A percentile compares a stretch with the other conserved stretches of the same genome.
These are phyloP conservation scores for Globisporangium splendens DNA, from an alignment of 352 stramenopile species.

Conservation along the genomic window DNA sequence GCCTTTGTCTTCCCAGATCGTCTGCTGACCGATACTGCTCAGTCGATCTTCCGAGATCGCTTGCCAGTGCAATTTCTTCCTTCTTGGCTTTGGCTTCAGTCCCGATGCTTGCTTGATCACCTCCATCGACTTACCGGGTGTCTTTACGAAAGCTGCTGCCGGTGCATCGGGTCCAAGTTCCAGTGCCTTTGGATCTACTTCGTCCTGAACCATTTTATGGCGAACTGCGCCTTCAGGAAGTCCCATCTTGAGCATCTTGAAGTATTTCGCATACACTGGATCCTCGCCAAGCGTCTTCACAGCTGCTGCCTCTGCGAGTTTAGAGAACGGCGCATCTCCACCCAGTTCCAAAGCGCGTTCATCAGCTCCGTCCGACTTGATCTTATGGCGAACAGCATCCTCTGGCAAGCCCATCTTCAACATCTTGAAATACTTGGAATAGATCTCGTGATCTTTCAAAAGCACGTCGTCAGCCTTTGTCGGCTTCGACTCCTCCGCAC, in stretches of 20 bases:
- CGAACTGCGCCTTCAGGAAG: slow-evolving; percentile 76
- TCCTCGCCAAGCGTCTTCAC: slow-evolving; percentile 50
- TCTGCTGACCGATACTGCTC: slow-evolving; percentile 63
- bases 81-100: slow-evolving; percentile 28
- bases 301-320: slow-evolving; percentile 18
- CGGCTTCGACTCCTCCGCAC: slow-evolving; percentile 4
- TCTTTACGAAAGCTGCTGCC: slow-evolving; percentile 29
- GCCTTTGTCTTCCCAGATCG: slow-evolving; percentile 80
- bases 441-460: slow-evolving; percentile 46
- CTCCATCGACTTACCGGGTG: too few relatives aligned
- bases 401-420: slow-evolving; percentile 86
- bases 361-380: slow-evolving; percentile 55
- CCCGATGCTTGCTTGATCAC: slow-evolving; percentile 8
- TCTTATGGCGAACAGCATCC: slow-evolving; percentile 83
- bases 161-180: slow-evolving; percentile 62
- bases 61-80: slow-evolving; percentile 90
- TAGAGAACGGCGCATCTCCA: slow-evolving; percentile 37
- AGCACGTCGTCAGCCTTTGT: slow-evolving; percentile 10
- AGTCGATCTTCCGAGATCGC: slow-evolving; percentile 80
- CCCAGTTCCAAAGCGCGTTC: slow-evolving; percentile 57
- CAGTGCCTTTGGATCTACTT: slow-evolving; percentile 47
- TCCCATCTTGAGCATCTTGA: slow-evolving; percentile 94
- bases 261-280: slow-evolving; percentile 80
- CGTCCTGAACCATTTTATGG: slow-evolving; percentile 74
- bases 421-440: slow-evolving; percentile 93